Evolutionary conservation across 2,329 filamentous ascomycete genomes (phyloP).

Genomic region (Pseudogymnoascus sp.): DNA sequence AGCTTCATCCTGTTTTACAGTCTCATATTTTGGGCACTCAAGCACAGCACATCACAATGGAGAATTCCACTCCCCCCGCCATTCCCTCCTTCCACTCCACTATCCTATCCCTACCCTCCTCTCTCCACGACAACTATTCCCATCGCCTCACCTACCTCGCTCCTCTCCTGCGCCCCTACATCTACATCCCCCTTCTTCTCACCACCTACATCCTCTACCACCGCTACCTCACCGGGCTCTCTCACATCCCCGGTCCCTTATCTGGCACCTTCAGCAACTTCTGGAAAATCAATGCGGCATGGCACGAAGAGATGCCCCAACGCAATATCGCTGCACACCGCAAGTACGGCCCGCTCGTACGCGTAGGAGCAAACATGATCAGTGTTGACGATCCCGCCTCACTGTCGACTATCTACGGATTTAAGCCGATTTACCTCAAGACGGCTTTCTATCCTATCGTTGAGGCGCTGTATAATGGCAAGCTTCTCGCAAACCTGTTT

Average conservation of each 20-base stretch:
- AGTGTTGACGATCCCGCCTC: constrained; percentile 35
- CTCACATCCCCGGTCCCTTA: constrained; percentile 37
- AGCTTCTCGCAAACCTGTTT: constrained; percentile 3
- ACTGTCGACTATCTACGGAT: constrained; percentile 34
- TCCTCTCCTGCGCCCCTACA: background rate
- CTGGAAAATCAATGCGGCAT: constrained; percentile 28
- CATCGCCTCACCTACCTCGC: background rate
- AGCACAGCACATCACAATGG: background rate
- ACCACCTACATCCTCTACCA: background rate
- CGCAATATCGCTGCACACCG: constrained; percentile 34
- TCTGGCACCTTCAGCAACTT: constrained; percentile 35
- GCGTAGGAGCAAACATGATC: constrained; percentile 39
- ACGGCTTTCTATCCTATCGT: constrained; percentile 15
- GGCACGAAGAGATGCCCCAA: constrained; percentile 30
- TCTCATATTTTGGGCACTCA: background rate
- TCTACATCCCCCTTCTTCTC: background rate
- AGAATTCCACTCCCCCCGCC: background rate
- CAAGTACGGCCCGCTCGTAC: constrained; percentile 36
- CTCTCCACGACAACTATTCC: background rate
- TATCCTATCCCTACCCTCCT: background rate
- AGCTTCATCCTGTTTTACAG: no score
- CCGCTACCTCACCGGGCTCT: background rate
- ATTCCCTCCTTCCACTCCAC: background rate
- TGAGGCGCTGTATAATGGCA: constrained; percentile 23
- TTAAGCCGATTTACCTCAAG: constrained; percentile 30